phyloP scores from a whole-genome alignment of 2,329 filamentous ascomycete species.

The Colletotrichum nymphaeae region DNA sequence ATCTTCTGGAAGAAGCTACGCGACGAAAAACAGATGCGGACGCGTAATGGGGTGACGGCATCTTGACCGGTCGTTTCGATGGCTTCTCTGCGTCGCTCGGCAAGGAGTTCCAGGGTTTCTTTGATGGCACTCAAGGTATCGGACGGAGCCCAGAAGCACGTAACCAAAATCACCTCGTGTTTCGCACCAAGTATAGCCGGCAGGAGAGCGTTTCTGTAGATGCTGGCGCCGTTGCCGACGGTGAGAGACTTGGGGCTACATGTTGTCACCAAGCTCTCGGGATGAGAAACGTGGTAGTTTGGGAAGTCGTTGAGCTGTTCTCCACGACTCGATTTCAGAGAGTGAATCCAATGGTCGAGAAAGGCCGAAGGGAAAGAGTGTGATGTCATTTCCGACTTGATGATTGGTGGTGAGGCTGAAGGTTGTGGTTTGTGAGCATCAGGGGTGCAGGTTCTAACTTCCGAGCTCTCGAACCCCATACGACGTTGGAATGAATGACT shows the following conservation, averaged over 20 bases:
- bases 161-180: conserved; percentile 78
- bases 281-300: conserved; percentile 56
- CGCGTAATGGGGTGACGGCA: conserved; percentile 54
- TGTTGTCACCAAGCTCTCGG: conserved; percentile 59
- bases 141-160: conserved; percentile 84
- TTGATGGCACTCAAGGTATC: conserved; percentile 68
- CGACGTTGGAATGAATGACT: conserved; percentile 9
- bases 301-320: conserved; percentile 58
- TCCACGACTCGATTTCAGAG: conserved; percentile 41
- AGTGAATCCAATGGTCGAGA: conserved; percentile 48
- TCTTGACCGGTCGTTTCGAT: conserved; percentile 43
- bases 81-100: conserved; percentile 53
- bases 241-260: conserved; percentile 61
- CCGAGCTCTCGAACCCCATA: conserved; percentile 3
- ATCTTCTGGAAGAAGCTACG: conserved; percentile 79
- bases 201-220: conserved; percentile 66
- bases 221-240: conserved; percentile 68
- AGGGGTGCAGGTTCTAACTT: conserved; percentile 10
- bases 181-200: conserved; percentile 71
- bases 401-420: not conserved
- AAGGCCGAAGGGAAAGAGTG: conserved; percentile 50
- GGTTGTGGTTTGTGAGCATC: conserved; percentile 10
- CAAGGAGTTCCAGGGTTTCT: conserved; percentile 69
- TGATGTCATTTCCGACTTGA: conserved; percentile 29
- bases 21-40: conserved; percentile 83